Evolutionary conservation across 352 stramenopile species (phyloP).

Genomic region (Globisporangium sylvaticum): DNA sequence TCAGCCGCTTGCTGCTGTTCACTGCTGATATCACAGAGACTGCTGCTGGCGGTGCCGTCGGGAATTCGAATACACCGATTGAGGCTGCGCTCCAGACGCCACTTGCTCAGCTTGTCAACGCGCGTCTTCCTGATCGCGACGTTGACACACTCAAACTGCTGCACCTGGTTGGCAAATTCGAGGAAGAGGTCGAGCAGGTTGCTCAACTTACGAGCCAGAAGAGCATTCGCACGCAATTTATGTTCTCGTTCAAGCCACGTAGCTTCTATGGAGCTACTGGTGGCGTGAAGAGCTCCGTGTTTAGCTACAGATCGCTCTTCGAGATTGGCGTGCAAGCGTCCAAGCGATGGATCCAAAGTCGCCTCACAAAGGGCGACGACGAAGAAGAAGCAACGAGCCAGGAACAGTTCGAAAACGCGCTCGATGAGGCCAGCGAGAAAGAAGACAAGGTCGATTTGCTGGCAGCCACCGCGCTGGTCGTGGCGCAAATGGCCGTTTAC

Average conservation of each 20-base stretch:
- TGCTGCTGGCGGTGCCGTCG: background rate
- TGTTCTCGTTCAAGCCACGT: slow-evolving; percentile 7
- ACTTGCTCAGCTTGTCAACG: slow-evolving; percentile 1
- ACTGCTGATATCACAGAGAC: slow-evolving; percentile 19
- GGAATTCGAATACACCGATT: slow-evolving; percentile 9
- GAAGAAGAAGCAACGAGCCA: background rate
- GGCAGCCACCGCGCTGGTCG: slow-evolving; percentile 25
- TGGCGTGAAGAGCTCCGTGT: background rate
- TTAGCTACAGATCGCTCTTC: slow-evolving; percentile 28
- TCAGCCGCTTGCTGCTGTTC: slow-evolving; percentile 47
- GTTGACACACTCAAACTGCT: slow-evolving; percentile 28
- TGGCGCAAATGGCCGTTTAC: slow-evolving; percentile 40
- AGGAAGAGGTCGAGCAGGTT: slow-evolving; percentile 28
- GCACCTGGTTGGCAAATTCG: slow-evolving; percentile 34
- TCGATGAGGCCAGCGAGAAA: slow-evolving; percentile 2
- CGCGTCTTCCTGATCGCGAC: slow-evolving; percentile 5
- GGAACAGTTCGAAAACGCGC: slow-evolving; percentile 1
- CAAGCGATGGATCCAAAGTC: slow-evolving; percentile 11
- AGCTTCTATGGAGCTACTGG: slow-evolving; percentile 6
- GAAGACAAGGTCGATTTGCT: slow-evolving; percentile 28
- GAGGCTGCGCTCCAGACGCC: background rate
- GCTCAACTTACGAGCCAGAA: background rate
- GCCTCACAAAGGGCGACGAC: background rate
- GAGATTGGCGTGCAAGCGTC: background rate
- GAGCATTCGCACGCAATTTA: background rate